Evolutionary conservation across 352 stramenopile genomes (phyloP).

Genomic region (Pythium coloratum): DNA sequence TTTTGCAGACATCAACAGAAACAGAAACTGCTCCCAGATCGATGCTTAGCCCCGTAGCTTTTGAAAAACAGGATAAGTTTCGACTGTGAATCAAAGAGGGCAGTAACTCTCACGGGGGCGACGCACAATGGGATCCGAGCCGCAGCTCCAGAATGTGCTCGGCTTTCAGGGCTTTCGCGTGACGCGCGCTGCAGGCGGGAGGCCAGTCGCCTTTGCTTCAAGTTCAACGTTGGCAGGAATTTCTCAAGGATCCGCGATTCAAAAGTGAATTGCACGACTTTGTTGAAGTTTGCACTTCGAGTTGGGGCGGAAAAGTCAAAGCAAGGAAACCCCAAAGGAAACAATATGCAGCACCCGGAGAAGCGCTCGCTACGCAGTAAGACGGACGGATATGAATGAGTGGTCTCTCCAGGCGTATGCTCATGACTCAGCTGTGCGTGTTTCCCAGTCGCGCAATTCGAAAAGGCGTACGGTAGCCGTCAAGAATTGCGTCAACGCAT

Average conservation of each 20-base stretch:
- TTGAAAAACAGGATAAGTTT: too few species aligned
- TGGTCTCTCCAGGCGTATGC: background rate
- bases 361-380: background rate
- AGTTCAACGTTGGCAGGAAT: background rate
- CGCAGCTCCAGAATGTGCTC: too few species aligned
- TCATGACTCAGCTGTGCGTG: background rate
- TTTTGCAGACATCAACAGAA: too few species aligned
- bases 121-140: too few species aligned
- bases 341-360: conserved; percentile 9
- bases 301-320: background rate
- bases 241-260: background rate
- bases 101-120: too few species aligned
- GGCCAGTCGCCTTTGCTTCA: too few species aligned
- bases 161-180: too few species aligned
- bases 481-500: background rate
- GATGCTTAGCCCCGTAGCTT: too few species aligned
- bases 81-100: too few species aligned
- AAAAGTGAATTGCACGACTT: background rate
- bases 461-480: background rate
- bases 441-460: background rate
- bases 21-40: too few species aligned
- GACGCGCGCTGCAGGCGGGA: too few species aligned
- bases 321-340: background rate
- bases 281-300: background rate
- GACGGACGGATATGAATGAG: background rate